Base-by-base conservation (phyloP, 1,139 yeast species). In the Kodamaea anthophila region DNA sequence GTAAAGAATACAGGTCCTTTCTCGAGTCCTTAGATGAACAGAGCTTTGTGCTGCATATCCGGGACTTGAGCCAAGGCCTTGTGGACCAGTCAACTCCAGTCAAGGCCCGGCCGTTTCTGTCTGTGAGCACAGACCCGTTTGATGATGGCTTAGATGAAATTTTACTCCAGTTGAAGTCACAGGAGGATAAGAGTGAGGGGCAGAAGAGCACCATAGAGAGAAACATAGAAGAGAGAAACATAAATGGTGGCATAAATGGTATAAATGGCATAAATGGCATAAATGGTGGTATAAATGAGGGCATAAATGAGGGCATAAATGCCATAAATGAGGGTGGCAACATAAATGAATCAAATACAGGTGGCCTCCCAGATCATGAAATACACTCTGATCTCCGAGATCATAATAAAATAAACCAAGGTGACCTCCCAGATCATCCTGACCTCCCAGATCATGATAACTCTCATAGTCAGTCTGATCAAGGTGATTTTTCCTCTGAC, bases 1-100 rank as follows among this genome's bases (percentile, higher is more conserved):
- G 23, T 9, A 18, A 21, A 7, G 12, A 11, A 15, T 56, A 58
- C 31, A 50, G 41, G 32, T 34, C 41, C 14, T 62, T 52, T 36
- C 46, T 64, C 28, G 45, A 42, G 32, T 64, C 70, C 6, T 49
- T 69, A 38, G 63, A 54, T 20, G 66, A 69, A 40, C 54, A 58
- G 3, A 60, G 65, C 41, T 56, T 69, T 18, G 45, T 69, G 5
- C 54, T 58, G 2, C 59, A 61, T 35, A 58, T 69, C 15, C 56
- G 59, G 25, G 41, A 46, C 14, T 38, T 66, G 9, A 58, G 64
- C 21, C 33, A 26, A 22, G 29, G 29, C 22, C 29, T 28, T 40
- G 28, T 27, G 41, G 37, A 35, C 34, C 37, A 41, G 35, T 18
- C 38, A 22, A 31, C 37, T 13, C 33, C 33, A 2, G 22, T 23